Conservation (phyloP, 2,329 filamentous ascomycete species). For the Thermomyces lanuginosus region DNA sequence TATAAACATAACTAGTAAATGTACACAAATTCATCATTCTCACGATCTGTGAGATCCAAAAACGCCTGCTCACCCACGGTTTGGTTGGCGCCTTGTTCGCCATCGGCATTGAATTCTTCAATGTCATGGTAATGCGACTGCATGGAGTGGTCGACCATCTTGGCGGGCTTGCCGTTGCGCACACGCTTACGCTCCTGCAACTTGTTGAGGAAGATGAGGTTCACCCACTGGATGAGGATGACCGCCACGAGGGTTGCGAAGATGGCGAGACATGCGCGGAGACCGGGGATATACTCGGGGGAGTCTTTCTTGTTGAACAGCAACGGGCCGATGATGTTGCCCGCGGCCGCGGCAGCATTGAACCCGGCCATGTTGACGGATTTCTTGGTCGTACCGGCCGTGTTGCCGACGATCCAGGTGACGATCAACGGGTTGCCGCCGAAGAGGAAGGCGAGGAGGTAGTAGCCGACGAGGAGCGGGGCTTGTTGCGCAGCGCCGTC, state of each 20-base stretch:
- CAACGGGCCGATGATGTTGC: constrained; percentile 52
- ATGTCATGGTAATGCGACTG: constrained; percentile 32
- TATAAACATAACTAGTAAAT: constrained; percentile 30
- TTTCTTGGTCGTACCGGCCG: constrained; percentile 51
- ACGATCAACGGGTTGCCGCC: constrained; percentile 50
- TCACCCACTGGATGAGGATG: constrained; percentile 37
- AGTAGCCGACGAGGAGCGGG: constrained; percentile 44
- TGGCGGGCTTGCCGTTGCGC: constrained; percentile 42
- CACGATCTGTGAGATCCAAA: constrained; percentile 45
- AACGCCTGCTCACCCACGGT: constrained; percentile 35
- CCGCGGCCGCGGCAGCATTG: constrained; percentile 44
- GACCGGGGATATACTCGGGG: constrained; percentile 41
- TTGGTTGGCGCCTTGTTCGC: constrained; percentile 9
- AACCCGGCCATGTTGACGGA: constrained; percentile 47
- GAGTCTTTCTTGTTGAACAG: constrained; percentile 44
- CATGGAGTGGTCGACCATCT: constrained; percentile 47
- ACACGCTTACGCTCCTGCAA: constrained; percentile 40
- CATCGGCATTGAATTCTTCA: constrained; percentile 9
- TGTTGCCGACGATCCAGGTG: constrained; percentile 54
- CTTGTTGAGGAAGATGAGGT: constrained; percentile 39
- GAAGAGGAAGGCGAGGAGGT: constrained; percentile 50
- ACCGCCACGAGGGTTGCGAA: constrained; percentile 36
- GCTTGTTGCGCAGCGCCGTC: constrained; percentile 21
- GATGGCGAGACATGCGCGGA: constrained; percentile 34
- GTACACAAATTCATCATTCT: constrained; percentile 55